phyloP scores from a whole-genome alignment of 2,329 filamentous ascomycete species.

The Diaporthe velutina region DNA sequence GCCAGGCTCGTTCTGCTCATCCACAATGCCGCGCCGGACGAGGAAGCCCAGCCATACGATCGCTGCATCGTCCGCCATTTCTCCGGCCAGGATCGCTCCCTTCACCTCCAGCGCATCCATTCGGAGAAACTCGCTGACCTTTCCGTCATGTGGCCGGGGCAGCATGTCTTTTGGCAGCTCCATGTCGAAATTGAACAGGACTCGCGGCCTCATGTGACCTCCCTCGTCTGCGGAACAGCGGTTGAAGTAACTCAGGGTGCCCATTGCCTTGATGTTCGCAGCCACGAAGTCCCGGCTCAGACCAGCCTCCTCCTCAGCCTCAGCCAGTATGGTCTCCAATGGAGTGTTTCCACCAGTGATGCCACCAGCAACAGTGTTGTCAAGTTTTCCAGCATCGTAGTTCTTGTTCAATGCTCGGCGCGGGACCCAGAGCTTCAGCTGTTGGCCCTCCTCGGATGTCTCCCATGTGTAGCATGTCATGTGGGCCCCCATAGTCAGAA shows the following conservation, averaged over 20 bases:
- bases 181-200: neutral
- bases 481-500: neutral
- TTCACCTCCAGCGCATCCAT: neutral
- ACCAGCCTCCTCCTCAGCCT: neutral
- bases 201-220: neutral
- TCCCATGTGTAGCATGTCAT: neutral
- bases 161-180: neutral
- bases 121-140: conserved; percentile 14
- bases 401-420: neutral
- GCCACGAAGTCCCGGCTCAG: neutral
- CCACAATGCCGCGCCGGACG: conserved; percentile 5
- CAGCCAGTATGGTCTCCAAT: neutral
- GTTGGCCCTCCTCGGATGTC: neutral
- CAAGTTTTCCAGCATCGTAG: neutral
- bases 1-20: conserved; percentile 12
- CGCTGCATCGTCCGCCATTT: conserved; percentile 18
- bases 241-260: neutral
- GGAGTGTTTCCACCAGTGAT: neutral
- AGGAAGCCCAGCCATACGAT: conserved; percentile 18
- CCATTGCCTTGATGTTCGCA: neutral
- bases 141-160: neutral
- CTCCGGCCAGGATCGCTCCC: neutral
- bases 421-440: neutral
- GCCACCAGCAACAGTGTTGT: neutral
- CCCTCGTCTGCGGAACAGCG: neutral